Base-by-base conservation (phyloP, 2,329 filamentous ascomycete species). In the Beauveria sp. region DNA sequence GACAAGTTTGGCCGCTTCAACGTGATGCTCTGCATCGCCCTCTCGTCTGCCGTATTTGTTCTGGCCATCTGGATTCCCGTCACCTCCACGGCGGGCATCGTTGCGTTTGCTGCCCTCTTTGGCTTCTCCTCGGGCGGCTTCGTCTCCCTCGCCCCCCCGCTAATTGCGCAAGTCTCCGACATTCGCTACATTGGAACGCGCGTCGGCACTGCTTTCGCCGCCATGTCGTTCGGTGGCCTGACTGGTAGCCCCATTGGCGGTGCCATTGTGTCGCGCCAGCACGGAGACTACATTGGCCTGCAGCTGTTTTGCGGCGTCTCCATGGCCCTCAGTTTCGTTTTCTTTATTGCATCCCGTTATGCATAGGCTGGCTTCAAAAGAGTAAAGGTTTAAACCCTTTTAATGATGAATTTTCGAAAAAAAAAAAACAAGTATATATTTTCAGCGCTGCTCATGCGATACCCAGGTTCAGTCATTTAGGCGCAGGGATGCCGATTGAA, bases 141-240 rank as follows among this genome's bases (percentile, higher is more conserved):
- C 67, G 82, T 89, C 42, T 83, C 83, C 0, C 75, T 91, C 20
- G 77, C 78, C 0, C 86, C 88, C 0, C 81, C 87, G 0, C 75
- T 89, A 16, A 77, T 92, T 24, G 87, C 87, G 1, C 87, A 91
- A 68, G 88, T 91, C 64, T 86, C 83, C 1, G 86, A 89, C 51
- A 81, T 90, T 43, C 78, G 83, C 22, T 80, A 90, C 70, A 86
- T 92, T 40, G 90, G 89, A 16, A 81, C 87, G 1, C 79, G 89
- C 6, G 85, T 81, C 2, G 90, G 90, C 0, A 80, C 82, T 0
- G 79, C 84, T 28, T 89, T 88, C 69, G 80, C 83, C 18, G 71
- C 86, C 52, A 78, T 86, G 61, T 80, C 84, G 1, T 74, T 91
- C 38, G 88, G 85, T 4, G 86, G 85, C 1, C 74, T 93, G 56